phyloP scores from a whole-genome alignment of 2,329 filamentous ascomycete genomes.

The Clarireedia paspali region DNA sequence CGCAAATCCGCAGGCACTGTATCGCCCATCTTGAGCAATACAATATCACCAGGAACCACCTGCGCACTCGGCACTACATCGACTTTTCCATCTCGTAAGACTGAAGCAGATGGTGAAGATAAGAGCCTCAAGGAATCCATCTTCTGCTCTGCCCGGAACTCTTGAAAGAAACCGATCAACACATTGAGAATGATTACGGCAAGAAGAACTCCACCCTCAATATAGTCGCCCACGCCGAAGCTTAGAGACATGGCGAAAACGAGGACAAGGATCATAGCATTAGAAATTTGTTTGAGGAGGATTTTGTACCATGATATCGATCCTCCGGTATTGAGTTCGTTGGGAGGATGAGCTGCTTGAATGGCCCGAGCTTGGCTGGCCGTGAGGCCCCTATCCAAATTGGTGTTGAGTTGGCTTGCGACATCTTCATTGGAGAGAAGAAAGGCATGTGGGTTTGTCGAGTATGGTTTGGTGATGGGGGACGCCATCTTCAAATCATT shows the following conservation, averaged over 20 bases:
- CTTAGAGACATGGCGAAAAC: conserved; percentile 50
- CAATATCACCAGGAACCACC: conserved; percentile 70
- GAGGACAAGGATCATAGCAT: conserved; percentile 61
- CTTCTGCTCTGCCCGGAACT: conserved; percentile 45
- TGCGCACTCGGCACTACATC: conserved; percentile 45
- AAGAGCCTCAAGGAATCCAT: conserved; percentile 43
- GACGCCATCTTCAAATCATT: neutral
- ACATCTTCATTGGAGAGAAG: conserved; percentile 56
- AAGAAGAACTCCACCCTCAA: conserved; percentile 52
- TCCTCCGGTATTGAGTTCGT: conserved; percentile 36
- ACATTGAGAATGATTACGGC: conserved; percentile 52
- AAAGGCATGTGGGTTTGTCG: conserved; percentile 42
- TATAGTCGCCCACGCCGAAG: conserved; percentile 50
- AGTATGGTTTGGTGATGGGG: neutral
- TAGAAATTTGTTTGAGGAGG: conserved; percentile 57
- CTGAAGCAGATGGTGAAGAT: conserved; percentile 41
- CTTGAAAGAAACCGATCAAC: conserved; percentile 48
- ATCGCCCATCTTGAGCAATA: conserved; percentile 86
- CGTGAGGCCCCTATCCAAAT: conserved; percentile 60
- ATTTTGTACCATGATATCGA: conserved; percentile 63
- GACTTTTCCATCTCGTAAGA: conserved; percentile 42
- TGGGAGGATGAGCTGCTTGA: conserved; percentile 47
- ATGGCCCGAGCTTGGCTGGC: conserved; percentile 50
- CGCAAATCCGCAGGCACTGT: conserved; percentile 87
- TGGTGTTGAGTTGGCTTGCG: conserved; percentile 51